Base-by-base conservation (phyloP, 2,329 filamentous ascomycete species). In the Colletotrichum sp. region DNA sequence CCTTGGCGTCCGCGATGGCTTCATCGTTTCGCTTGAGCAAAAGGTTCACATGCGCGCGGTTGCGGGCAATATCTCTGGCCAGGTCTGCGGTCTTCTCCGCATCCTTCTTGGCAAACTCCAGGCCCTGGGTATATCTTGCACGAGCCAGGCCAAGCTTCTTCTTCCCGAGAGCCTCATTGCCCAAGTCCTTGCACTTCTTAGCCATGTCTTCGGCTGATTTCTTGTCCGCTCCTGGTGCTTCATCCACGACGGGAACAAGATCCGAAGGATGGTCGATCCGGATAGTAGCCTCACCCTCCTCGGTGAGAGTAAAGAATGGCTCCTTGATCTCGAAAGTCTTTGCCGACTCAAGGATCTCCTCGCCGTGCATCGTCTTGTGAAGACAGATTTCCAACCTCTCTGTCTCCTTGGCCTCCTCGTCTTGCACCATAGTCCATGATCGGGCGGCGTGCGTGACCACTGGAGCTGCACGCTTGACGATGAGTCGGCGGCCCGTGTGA, bases 271-370 rank as follows among this genome's bases (percentile, higher is more conserved):
- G 83, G 8, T 83, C 82, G 13, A 84, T 55, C 1, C 88, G 85
- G 39, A 90, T 77, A 0, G 82, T 84, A 62, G 84, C 83, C 13
- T 85, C 81, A 6, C 85, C 87, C 52, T 87, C 80, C 15, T 80
- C 80, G 68, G 83, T 86, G 1, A 85, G 62, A 15, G 88, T 89
- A 74, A 89, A 85, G 71, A 87, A 90, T 0, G 89, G 89, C 76
- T 90, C 89, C 70, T 89, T 90, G 16, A 90, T 79, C 6, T 88
- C 39, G 8, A 89, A 80, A 1, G 82, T 78, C 2, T 81, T 77
- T 78, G 79, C 55, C 72, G 80, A 63, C 83, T 85, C 84, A 8
- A 87, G 72, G 2, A 83, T 60, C 9, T 87, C 84, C 28, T 79
- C 59, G 0, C 83, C 82, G 39, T 66, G 80, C 68, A 28, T 84